Evolutionary conservation across 2,329 filamentous ascomycete species (phyloP).

Genomic region (Cyphellophora europaea): DNA sequence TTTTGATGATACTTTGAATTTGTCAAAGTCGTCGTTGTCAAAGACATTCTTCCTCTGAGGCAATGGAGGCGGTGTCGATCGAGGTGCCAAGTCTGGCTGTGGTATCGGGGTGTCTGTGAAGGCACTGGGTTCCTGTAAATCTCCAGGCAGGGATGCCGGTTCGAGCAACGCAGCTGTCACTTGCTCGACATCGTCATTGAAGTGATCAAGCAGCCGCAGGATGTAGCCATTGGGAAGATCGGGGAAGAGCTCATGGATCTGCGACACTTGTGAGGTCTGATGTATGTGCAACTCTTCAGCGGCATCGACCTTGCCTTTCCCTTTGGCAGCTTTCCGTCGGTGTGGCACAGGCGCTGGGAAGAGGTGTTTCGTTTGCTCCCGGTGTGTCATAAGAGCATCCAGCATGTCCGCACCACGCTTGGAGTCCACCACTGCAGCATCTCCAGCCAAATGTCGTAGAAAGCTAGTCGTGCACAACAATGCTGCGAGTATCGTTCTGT

Average conservation of each 20-base stretch:
- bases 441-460: constrained; percentile 36
- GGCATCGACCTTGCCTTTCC: constrained; percentile 28
- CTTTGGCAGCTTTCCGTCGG: constrained; percentile 29
- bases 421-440: constrained; percentile 23
- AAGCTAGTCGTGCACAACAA: constrained; percentile 73
- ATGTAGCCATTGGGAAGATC: constrained; percentile 78
- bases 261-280: constrained; percentile 72
- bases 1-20: constrained; percentile 55
- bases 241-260: constrained; percentile 90
- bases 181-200: constrained; percentile 65
- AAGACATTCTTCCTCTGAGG: constrained; percentile 63
- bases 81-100: constrained; percentile 43
- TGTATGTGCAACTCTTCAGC: constrained; percentile 59
- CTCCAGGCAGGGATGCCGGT: constrained; percentile 55
- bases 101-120: background rate
- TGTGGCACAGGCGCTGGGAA: constrained; percentile 31
- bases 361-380: constrained; percentile 26
- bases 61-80: constrained; percentile 24
- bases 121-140: constrained; percentile 54
- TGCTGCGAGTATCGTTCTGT: constrained; percentile 56
- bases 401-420: constrained; percentile 33
- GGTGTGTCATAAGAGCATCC: constrained; percentile 29
- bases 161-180: constrained; percentile 76
- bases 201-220: constrained; percentile 68
- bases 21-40: constrained; percentile 71